Percentiles rank a stretch among this genome's conserved stretches.
These are phyloP conservation scores for Penicillium sp. DNA, from an alignment of 2,329 filamentous ascomycete species.

Conservation along the genomic window DNA sequence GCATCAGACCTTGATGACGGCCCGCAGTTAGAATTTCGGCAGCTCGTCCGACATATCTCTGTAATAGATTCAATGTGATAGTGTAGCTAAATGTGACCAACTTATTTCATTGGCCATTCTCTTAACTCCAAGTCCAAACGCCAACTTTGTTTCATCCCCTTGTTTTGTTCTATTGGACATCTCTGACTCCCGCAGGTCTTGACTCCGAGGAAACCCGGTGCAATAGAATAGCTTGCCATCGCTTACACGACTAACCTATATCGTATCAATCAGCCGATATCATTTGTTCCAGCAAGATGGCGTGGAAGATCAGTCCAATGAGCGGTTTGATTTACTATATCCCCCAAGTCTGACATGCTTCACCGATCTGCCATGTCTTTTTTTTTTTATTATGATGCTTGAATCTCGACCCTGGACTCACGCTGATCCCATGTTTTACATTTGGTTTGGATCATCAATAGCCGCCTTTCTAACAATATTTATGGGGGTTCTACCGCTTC, in stretches of 20 bases:
- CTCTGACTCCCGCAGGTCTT: constrained; percentile 14
- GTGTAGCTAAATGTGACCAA: not conserved
- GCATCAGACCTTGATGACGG: constrained; percentile 7
- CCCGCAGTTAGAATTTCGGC: constrained; percentile 9
- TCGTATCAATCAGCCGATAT: constrained; percentile 10
- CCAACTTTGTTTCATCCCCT: constrained; percentile 9
- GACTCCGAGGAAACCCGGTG: constrained; percentile 11
- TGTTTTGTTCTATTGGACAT: constrained; percentile 2
- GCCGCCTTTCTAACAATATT: not conserved
- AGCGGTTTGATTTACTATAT: constrained; percentile 5
- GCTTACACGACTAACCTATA: constrained; percentile 13
- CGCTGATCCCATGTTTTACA: not conserved
- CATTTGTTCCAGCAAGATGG: constrained; percentile 1
- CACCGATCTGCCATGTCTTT: constrained; percentile 3
- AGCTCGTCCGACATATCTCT: not conserved
- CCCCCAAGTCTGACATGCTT: constrained; percentile 15
- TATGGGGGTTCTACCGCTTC: not conserved
- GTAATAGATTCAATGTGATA: not conserved
- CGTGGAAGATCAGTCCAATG: constrained; percentile 13
- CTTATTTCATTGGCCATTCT: not conserved
- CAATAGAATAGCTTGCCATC: constrained; percentile 5
- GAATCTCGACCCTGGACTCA: not conserved
- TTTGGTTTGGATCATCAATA: not conserved
- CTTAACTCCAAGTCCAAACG: constrained; percentile 3
- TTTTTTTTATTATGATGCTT: not conserved